phyloP scores from a whole-genome alignment of 768 basidiomycete species.

The Amanita fuliginea region DNA sequence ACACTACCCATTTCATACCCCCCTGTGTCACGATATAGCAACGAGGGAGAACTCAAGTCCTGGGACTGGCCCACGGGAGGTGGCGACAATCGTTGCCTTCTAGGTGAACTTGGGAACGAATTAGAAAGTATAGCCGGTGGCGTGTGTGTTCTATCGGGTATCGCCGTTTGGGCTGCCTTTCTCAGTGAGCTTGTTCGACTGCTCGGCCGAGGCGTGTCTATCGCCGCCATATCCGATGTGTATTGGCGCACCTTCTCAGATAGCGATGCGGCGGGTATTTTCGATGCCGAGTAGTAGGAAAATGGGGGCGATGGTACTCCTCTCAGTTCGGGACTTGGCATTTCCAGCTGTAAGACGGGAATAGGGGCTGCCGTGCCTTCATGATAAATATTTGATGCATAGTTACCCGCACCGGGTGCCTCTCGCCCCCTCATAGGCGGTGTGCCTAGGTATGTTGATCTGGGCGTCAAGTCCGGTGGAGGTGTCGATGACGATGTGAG shows the following conservation, averaged over 20 bases:
- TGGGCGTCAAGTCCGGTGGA: slow-evolving; percentile 27
- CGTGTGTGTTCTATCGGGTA: slow-evolving; percentile 1
- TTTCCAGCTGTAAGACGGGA: neutral
- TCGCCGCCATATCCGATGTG: slow-evolving; percentile 21
- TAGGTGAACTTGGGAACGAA: slow-evolving; percentile 18
- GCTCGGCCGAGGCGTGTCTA: slow-evolving; percentile 22
- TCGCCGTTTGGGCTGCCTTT: slow-evolving; percentile 16
- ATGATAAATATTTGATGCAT: neutral
- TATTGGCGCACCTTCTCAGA: slow-evolving; percentile 39
- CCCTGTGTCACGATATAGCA: slow-evolving; percentile 9
- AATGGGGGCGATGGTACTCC: slow-evolving; percentile 25
- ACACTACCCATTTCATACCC: slow-evolving; percentile 29
- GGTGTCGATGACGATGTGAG: slow-evolving; percentile 21
- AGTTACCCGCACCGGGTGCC: slow-evolving; percentile 11
- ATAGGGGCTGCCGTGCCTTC: neutral
- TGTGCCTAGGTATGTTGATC: slow-evolving; percentile 34
- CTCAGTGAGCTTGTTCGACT: slow-evolving; percentile 20
- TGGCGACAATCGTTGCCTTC: neutral
- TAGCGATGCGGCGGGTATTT: slow-evolving; percentile 49
- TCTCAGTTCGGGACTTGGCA: slow-evolving; percentile 7
- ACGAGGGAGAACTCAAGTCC: neutral
- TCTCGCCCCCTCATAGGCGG: slow-evolving; percentile 26
- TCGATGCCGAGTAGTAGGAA: slow-evolving; percentile 65
- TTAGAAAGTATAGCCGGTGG: slow-evolving; percentile 3
- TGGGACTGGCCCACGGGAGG: neutral